Evolutionary conservation across 164 flowering plant genomes (phyloP), one percentile per base, ranked within the genome.

Genomic region (Umbellularia californica): DNA sequence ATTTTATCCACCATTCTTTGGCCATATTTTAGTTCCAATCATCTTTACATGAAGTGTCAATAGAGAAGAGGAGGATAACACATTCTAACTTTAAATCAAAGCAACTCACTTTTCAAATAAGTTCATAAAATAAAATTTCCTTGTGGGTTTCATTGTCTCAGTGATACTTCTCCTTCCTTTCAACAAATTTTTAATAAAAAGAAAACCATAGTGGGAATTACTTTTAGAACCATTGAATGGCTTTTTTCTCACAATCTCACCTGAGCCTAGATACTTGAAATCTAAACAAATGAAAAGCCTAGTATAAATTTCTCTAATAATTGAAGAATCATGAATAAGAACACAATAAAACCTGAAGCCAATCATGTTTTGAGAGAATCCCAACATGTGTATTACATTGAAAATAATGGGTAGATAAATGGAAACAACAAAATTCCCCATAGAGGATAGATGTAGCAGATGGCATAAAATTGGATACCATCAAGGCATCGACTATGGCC

Each of bases 51-150:
- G 67, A 64, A 64, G 67, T 64, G 67, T 64, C 67, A 24, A 25
- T 22, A 64, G 67, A 64, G 67, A 33, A 25, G 25, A 64, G 67
- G 17, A 64, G 28, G 67, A 25, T 25, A 64, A 64, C 67, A 64
- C 30, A 64, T 23, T 64, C 67, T 24, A 64, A 64, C 67, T 64
- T 64, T 24, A 25, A 64, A 23, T 25, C 67, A 25, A 64, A 64
- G 67, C 67, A 64, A 64, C 67, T 64, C 20, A 14, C 60, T 19
- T 24, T 64, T 24, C 23, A 24, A 24, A 64, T 64, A 64, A 12
- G 28, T 64, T 64, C 67, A 64, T 22, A 2, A 23, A 24, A 64
- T 22, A 6, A 23, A 24, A 20, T 60, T 19, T 20, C 23, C 67
- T 64, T 64, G 67, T 24, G 67, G 28, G 67, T 64, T 25, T 64